Evolutionary conservation across 73 alveolate genomes (phyloP).

Genomic region (Tetrahymena elliotti): DNA sequence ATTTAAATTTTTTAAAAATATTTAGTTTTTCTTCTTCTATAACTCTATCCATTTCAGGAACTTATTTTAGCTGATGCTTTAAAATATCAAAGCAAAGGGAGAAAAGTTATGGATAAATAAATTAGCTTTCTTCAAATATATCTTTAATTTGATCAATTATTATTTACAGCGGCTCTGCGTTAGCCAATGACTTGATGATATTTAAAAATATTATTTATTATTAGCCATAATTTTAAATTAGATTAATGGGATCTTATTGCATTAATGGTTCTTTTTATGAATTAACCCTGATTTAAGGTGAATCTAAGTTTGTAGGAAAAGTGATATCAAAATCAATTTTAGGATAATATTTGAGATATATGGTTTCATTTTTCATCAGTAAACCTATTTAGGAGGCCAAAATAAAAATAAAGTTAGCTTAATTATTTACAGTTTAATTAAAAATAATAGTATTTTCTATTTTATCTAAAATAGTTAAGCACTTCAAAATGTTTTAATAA

Average conservation of each 20-base stretch:
- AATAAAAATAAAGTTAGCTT: neutral
- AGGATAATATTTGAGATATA: neutral
- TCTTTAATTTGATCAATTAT: neutral
- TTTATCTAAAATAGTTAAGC: neutral
- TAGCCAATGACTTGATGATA: neutral
- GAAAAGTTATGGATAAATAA: neutral
- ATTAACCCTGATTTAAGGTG: neutral
- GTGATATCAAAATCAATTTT: neutral
- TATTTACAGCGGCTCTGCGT: neutral
- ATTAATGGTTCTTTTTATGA: neutral
- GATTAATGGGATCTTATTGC: neutral
- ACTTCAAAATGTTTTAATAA: neutral
- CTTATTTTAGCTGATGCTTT: neutral
- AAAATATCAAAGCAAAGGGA: neutral
- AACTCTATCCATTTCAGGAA: neutral
- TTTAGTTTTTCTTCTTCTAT: neutral
- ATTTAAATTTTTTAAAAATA: neutral
- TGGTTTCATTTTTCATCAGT: neutral
- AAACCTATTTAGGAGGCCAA: neutral
- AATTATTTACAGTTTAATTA: neutral
- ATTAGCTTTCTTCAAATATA: neutral
- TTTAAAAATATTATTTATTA: neutral
- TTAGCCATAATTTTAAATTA: neutral
- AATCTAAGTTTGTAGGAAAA: neutral
- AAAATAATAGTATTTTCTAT: neutral